Conservation (phyloP, 441 rosid genomes). For the Populus hybrid region DNA sequence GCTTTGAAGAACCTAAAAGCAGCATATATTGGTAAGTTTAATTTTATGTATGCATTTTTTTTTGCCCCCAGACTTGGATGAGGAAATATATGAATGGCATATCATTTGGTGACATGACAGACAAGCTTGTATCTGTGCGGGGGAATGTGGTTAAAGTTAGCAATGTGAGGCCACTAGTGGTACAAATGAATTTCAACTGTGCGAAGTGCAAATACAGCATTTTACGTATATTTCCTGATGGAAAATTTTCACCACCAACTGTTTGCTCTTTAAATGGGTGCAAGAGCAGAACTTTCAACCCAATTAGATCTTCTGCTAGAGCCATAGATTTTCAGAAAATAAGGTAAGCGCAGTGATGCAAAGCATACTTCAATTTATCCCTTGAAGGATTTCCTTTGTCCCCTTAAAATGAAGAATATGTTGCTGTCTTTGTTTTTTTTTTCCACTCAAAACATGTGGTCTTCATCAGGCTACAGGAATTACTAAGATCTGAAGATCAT, state of each 20-base stretch:
- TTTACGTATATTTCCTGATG: slow-evolving; percentile 66
- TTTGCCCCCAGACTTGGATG: not conserved
- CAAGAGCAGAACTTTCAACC: slow-evolving; percentile 74
- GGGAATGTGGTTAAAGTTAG: slow-evolving; percentile 92
- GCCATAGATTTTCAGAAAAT: slow-evolving; percentile 95
- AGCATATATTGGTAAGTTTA: slow-evolving; percentile 78
- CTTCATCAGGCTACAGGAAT: slow-evolving; percentile 72
- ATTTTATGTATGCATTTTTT: slow-evolving; percentile 2
- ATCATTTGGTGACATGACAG: slow-evolving; percentile 41
- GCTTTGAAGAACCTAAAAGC: slow-evolving; percentile 90
- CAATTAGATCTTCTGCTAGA: slow-evolving; percentile 76
- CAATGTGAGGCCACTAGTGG: slow-evolving; percentile 87
- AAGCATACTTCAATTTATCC: not conserved
- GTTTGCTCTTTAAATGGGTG: slow-evolving; percentile 79
- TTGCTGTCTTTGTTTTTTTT: not conserved
- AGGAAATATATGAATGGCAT: slow-evolving; percentile 6
- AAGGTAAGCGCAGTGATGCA: slow-evolving; percentile 39
- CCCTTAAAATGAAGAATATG: not conserved
- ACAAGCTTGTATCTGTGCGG: slow-evolving; percentile 89
- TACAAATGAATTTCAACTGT: slow-evolving; percentile 77
- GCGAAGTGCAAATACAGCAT: slow-evolving; percentile 71
- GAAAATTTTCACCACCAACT: slow-evolving; percentile 87
- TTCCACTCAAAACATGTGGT: slow-evolving; percentile 16
- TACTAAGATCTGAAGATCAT: slow-evolving; percentile 73
- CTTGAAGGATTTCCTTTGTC: not conserved